Evolutionary conservation across 345 rosid species (phyloP), one percentile per base, ranked within the genome.

Genomic region (Rhodamnia rubescens): DNA sequence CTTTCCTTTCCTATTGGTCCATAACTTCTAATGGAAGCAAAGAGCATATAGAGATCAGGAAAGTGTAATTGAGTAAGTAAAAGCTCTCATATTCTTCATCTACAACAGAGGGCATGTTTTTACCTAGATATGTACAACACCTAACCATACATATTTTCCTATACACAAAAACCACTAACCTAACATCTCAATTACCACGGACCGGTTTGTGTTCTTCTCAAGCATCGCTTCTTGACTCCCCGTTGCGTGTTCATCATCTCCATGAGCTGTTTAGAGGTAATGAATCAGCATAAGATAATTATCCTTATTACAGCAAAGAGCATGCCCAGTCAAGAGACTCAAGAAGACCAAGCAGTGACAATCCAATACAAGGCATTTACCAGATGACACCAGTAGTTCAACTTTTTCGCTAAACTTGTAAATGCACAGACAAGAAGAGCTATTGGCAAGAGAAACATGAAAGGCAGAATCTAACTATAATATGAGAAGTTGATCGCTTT

Each of bases 191-290:
- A 84, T 93, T 91, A 97, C 99, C 98, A 97, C 18, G 97, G 99
- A 87, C 97, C 95, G 2, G 99, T 94, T 88, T 93, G 94, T 32
- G 99, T 93, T 90, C 98, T 89, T 89, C 96, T 90, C 90, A 96
- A 88, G 89, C 95, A 88, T 85, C 83, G 92, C 88, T 88, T 94
- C 93, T 94, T 93, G 11, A 74, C 85, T 81, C 91, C 94, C 87
- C 86, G 89, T 90, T 93, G 89, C 85, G 75, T 84, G 56, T 91
- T 90, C 90, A 89, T 92, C 94, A 89, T 90, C 92, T 97, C 99
- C 87, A 83, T 52, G 50, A 81, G 96, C 99, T 97, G 92, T 56
- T 56, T 69, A 82, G 29, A 85, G 84, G 55, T 50, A 82, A 47
- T 49, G 50, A 53, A 50, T 56, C 44, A 22, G 51, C 47, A 69